Conservation (phyloP, 1,284 basidiomycete species). For the Wallemia ichthyophaga region DNA sequence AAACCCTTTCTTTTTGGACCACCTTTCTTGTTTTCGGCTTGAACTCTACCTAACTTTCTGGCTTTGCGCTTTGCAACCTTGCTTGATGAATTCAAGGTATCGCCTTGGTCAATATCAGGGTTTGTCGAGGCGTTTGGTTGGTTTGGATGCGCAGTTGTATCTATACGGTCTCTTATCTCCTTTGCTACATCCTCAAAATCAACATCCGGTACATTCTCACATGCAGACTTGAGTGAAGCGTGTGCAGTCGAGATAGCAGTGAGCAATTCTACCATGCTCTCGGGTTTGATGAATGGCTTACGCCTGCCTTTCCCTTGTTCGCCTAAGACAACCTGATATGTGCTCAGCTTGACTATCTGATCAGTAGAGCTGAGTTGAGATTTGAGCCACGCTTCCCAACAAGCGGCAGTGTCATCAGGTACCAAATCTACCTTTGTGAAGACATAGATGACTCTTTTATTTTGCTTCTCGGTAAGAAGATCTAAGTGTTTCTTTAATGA, state of each 20-base stretch:
- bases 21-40: background rate
- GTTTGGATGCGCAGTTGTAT: background rate
- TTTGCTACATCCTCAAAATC: background rate
- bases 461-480: background rate
- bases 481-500: background rate
- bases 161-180: background rate
- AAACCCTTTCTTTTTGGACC: background rate
- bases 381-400: background rate
- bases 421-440: background rate
- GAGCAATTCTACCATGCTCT: background rate
- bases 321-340: background rate
- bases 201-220: background rate
- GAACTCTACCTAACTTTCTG: background rate
- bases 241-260: background rate
- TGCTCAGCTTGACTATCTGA: background rate
- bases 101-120: background rate
- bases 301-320: background rate
- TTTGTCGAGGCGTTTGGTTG: background rate
- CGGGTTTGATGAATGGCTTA: background rate
- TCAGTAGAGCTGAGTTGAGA: background rate
- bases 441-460: background rate
- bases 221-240: background rate
- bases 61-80: background rate
- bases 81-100: background rate
- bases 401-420: background rate